These are phyloP conservation scores for Dothiorella sarmentorum DNA, from an alignment of 2,329 filamentous ascomycete species.

Conservation along the genomic window DNA sequence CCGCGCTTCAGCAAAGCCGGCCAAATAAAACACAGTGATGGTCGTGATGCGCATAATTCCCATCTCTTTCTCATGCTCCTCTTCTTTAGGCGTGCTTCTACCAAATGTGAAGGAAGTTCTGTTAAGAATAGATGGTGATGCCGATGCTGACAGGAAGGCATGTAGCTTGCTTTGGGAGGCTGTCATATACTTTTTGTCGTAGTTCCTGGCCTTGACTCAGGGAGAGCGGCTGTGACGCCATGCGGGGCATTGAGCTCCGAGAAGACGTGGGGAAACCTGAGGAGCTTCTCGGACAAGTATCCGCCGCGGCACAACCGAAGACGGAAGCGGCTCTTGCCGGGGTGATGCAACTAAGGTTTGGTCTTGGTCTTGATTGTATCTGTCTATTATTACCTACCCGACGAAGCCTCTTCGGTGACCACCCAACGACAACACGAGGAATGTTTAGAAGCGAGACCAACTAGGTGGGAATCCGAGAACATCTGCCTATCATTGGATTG, in stretches of 20 bases:
- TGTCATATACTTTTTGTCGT: neutral
- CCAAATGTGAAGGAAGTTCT: neutral
- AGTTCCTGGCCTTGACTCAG: neutral
- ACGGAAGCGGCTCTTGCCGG: too few relatives aligned
- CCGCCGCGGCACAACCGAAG: too few relatives aligned
- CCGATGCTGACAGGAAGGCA: too few relatives aligned
- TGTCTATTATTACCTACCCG: too few relatives aligned
- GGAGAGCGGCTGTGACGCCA: neutral
- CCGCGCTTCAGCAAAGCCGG: slow-evolving; percentile 17
- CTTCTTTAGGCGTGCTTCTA: neutral
- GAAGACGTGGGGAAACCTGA: neutral
- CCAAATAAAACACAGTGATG: neutral
- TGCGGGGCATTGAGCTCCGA: neutral
- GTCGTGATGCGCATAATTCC: neutral
- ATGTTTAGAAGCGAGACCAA: too few relatives aligned
- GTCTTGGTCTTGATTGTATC: too few relatives aligned
- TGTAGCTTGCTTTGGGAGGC: neutral
- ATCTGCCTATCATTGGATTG: too few relatives aligned
- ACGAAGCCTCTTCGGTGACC: too few relatives aligned
- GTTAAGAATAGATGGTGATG: neutral
- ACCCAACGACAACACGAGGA: too few relatives aligned
- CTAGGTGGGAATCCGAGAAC: too few relatives aligned
- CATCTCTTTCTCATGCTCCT: neutral
- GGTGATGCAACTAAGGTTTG: too few relatives aligned
- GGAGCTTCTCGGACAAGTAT: too few relatives aligned